These are phyloP conservation scores for Cordyceps tenuipes DNA, from an alignment of 2,329 filamentous ascomycete genomes.

Conservation along the genomic window DNA sequence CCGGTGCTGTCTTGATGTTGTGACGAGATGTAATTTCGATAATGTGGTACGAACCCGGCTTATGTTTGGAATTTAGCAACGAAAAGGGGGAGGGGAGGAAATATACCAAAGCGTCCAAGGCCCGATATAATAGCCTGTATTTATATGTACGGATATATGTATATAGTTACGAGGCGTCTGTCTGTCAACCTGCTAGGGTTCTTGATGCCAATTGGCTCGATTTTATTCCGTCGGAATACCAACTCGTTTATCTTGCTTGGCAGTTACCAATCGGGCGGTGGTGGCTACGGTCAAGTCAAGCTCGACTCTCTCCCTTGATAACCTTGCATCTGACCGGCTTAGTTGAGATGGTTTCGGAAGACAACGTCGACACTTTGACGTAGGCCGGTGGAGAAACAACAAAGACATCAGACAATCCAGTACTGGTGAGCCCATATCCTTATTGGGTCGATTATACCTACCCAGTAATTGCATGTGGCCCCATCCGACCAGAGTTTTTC, in stretches of 20 bases:
- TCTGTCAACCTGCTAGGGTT: not conserved
- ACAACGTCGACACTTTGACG: not conserved
- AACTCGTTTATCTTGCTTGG: not conserved
- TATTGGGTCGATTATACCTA: too few species aligned
- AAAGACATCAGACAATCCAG: not conserved
- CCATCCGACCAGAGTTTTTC: not conserved
- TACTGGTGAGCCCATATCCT: not conserved
- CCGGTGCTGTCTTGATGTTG: not conserved
- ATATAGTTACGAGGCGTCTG: not conserved
- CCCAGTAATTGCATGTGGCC: not conserved
- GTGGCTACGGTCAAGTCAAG: not conserved
- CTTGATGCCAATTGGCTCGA: not conserved
- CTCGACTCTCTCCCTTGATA: not conserved
- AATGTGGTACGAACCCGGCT: not conserved
- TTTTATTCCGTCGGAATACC: not conserved
- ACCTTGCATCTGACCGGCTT: too few species aligned
- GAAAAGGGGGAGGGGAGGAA: not conserved
- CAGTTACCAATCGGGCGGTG: not conserved
- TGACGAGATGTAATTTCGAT: not conserved
- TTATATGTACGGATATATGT: not conserved
- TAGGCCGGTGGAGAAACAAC: not conserved
- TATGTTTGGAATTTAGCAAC: not conserved
- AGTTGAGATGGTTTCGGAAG: not conserved
- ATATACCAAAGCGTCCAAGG: not conserved
- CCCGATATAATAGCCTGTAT: not conserved